These are phyloP conservation scores for Ceratocystis destructans DNA, from an alignment of 2,329 filamentous ascomycete species.

Conservation along the genomic window DNA sequence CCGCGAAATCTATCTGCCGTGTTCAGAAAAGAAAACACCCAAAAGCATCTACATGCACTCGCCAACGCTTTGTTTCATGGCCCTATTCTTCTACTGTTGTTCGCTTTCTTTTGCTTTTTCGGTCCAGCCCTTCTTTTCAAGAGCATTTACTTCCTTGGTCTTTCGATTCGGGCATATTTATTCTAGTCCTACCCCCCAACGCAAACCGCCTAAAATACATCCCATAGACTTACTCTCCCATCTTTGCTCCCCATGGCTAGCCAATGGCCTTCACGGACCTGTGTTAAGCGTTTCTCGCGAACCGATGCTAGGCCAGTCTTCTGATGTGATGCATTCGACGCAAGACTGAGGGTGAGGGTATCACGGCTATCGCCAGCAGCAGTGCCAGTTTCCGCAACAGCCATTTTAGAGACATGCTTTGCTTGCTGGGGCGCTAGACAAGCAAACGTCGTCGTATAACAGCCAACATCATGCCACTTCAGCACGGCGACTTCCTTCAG, in stretches of 20 bases:
- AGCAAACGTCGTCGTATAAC: constrained; percentile 68
- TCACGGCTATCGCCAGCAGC: neutral
- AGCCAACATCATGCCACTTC: constrained; percentile 86
- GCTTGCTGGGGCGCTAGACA: constrained; percentile 24
- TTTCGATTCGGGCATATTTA: too few relatives aligned
- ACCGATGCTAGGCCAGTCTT: constrained; percentile 28
- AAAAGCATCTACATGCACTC: neutral
- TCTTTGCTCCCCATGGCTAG: constrained; percentile 84
- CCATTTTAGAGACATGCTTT: neutral
- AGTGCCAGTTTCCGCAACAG: neutral
- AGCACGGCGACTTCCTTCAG: constrained; percentile 81
- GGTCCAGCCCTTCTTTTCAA: too few relatives aligned
- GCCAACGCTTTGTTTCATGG: neutral
- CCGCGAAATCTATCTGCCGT: too few relatives aligned
- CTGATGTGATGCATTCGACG: constrained; percentile 14
- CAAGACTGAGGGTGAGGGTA: neutral
- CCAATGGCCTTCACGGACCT: constrained; percentile 67
- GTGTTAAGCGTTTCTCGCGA: constrained; percentile 48
- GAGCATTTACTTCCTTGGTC: too few relatives aligned
- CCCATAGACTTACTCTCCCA: constrained; percentile 90
- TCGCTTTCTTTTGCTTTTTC: neutral
- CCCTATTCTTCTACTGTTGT: neutral
- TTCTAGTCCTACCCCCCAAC: too few relatives aligned
- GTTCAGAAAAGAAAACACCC: too few relatives aligned
- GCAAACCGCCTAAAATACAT: constrained; percentile 53